phyloP scores from a whole-genome alignment of 176 grass and related monocot genomes.

The Carex pumila region DNA sequence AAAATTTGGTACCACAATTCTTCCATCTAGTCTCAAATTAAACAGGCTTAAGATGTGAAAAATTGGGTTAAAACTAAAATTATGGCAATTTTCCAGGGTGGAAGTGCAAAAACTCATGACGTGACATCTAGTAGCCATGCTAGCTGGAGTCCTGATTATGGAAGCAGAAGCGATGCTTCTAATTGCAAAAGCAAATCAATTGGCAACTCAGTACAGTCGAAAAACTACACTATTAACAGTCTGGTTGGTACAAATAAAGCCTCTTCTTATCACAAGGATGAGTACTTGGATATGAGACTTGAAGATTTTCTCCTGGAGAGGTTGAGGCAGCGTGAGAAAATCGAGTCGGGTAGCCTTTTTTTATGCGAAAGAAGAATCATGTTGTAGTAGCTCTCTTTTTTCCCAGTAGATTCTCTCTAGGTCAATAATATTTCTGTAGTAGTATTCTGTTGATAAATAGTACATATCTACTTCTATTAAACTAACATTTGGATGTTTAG shows the following conservation, averaged over 20 bases:
- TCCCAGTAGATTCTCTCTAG: not conserved
- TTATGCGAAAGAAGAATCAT: constrained; percentile 49
- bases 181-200: constrained; percentile 17
- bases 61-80: not conserved
- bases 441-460: not conserved
- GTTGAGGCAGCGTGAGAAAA: constrained; percentile 49
- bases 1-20: not conserved
- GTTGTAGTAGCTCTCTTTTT: constrained; percentile 11
- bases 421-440: not conserved
- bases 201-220: constrained; percentile 22
- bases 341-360: constrained; percentile 48
- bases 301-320: constrained; percentile 54
- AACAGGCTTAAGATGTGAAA: not conserved
- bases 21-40: not conserved
- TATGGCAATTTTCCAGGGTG: constrained; percentile 37
- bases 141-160: constrained; percentile 63
- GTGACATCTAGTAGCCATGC: constrained; percentile 46
- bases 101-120: constrained; percentile 27
- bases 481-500: not conserved
- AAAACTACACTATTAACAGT: constrained; percentile 18
- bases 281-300: constrained; percentile 47
- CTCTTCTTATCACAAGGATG: constrained; percentile 54
- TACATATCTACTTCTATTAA: not conserved
- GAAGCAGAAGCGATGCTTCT: constrained; percentile 23
- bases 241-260: not conserved